Evolutionary conservation across 1,284 basidiomycete species (phyloP).

Genomic region (Neolentinus lepideus): DNA sequence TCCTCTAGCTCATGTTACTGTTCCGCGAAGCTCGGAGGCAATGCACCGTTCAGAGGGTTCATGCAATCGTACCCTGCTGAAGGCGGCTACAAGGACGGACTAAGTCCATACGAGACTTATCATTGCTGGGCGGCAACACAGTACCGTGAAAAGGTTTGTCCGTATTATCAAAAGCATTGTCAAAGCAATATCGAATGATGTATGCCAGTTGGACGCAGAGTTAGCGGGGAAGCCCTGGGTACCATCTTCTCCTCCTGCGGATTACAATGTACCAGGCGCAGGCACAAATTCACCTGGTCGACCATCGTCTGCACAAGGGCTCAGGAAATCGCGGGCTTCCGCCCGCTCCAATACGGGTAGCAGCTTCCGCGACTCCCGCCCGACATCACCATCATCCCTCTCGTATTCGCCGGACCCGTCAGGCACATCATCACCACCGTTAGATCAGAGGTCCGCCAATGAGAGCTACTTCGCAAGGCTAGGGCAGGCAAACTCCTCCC

Average conservation of each 20-base stretch:
- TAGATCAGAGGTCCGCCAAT: slow-evolving; percentile 65
- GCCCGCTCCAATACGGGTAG: slow-evolving; percentile 41
- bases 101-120: slow-evolving; percentile 76
- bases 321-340: slow-evolving; percentile 70
- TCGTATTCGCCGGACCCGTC: slow-evolving; percentile 33
- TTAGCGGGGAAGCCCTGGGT: slow-evolving; percentile 68
- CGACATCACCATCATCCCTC: slow-evolving; percentile 46
- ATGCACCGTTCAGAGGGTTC: slow-evolving; percentile 74
- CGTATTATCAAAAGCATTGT: not conserved
- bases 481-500: slow-evolving; percentile 64
- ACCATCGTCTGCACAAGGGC: slow-evolving; percentile 62
- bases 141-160: slow-evolving; percentile 80
- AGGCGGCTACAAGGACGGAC: slow-evolving; percentile 68
- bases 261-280: slow-evolving; percentile 23
- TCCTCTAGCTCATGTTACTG: slow-evolving; percentile 11
- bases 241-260: slow-evolving; percentile 55
- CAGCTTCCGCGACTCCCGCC: slow-evolving; percentile 38
- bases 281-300: slow-evolving; percentile 36
- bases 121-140: slow-evolving; percentile 89
- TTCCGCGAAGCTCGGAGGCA: slow-evolving; percentile 68
- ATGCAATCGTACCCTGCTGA: slow-evolving; percentile 70
- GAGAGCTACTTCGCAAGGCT: slow-evolving; percentile 71
- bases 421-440: slow-evolving; percentile 22
- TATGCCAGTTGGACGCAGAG: slow-evolving; percentile 56
- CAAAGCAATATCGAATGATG: not conserved